A percentile compares a stretch with the other conserved stretches of the same genome.
These are phyloP conservation scores for Apiotrichum gracile DNA, from an alignment of 1,284 basidiomycete species.

Conservation along the genomic window DNA sequence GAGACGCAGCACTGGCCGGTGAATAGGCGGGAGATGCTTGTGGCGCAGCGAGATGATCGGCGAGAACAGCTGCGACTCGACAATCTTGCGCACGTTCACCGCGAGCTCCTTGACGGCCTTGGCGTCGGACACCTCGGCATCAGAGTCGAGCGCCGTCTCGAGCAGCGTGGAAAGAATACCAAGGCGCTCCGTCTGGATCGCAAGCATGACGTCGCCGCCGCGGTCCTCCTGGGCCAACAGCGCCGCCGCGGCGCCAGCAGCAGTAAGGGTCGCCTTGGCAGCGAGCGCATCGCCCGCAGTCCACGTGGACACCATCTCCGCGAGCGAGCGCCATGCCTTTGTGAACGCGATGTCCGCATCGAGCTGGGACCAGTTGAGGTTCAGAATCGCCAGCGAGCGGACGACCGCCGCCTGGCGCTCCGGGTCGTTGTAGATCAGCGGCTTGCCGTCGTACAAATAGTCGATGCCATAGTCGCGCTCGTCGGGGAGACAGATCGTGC, in stretches of 20 bases:
- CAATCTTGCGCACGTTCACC: conserved; percentile 59
- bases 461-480: conserved; percentile 73
- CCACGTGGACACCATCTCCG: conserved; percentile 61
- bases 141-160: conserved; percentile 60
- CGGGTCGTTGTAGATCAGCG: conserved; percentile 25
- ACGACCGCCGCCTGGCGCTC: conserved; percentile 45
- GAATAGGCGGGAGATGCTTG: conserved; percentile 62
- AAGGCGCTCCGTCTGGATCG: conserved; percentile 70
- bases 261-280: conserved; percentile 56
- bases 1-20: conserved; percentile 70
- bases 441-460: conserved; percentile 59
- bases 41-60: conserved; percentile 70
- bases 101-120: conserved; percentile 53
- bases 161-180: conserved; percentile 67
- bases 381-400: conserved; percentile 44
- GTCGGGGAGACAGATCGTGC: conserved; percentile 57
- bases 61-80: conserved; percentile 67
- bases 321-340: conserved; percentile 69
- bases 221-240: conserved; percentile 65
- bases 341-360: conserved; percentile 69
- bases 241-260: conserved; percentile 60
- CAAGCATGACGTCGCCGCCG: conserved; percentile 75
- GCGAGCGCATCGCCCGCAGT: conserved; percentile 57
- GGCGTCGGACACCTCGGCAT: conserved; percentile 49
- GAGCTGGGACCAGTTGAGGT: conserved; percentile 65